These are phyloP conservation scores for Eucalyptus lansdowneana DNA, from an alignment of 345 rosid species.

Conservation along the genomic window DNA sequence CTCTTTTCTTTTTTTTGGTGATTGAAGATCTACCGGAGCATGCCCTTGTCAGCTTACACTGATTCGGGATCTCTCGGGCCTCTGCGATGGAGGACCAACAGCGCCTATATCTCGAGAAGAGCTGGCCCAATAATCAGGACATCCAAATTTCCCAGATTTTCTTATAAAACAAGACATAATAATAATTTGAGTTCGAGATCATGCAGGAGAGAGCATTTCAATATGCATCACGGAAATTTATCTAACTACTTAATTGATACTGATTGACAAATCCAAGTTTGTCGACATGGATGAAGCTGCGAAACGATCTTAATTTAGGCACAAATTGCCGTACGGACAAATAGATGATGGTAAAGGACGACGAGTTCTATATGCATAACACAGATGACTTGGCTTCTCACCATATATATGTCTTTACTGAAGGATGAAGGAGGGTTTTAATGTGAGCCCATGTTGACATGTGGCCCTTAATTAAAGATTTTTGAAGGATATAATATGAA, in stretches of 20 bases:
- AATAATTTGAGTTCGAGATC: background rate
- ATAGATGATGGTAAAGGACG: background rate
- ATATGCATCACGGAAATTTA: background rate
- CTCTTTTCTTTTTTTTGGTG: background rate
- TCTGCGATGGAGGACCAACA: no score
- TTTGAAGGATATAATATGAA: background rate
- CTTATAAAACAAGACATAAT: background rate
- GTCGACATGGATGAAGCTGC: background rate
- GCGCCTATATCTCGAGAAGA: no score
- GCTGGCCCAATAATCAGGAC: no score
- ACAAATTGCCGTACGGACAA: background rate
- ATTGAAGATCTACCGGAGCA: rapidly evolving
- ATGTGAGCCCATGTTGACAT: background rate
- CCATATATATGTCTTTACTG: background rate
- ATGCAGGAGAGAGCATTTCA: background rate
- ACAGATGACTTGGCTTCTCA: background rate
- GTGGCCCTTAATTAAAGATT: background rate
- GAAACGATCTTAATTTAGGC: background rate
- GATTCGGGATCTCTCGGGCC: no score
- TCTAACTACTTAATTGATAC: background rate
- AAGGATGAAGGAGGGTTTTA: background rate
- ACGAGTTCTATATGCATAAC: background rate
- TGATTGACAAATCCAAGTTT: background rate
- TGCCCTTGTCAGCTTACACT: no score
- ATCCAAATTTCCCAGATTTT: no score